These are phyloP conservation scores for Monosporascus sp. DNA, from an alignment of 2,329 filamentous ascomycete genomes.

Conservation along the genomic window DNA sequence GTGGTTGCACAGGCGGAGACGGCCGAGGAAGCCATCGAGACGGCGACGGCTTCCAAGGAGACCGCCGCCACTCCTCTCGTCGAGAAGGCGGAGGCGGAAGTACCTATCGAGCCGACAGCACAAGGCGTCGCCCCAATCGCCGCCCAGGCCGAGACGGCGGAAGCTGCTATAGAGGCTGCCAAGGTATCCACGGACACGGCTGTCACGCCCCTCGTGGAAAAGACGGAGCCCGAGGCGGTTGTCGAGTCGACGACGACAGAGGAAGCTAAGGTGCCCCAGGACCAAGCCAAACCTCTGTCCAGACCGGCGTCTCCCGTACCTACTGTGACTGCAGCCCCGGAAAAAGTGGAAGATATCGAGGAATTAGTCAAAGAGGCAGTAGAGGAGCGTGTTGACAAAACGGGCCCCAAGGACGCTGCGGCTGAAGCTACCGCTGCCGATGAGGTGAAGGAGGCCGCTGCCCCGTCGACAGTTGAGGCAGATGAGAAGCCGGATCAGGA, in stretches of 20 bases:
- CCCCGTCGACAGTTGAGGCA: neutral
- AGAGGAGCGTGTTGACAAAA: conserved; percentile 4
- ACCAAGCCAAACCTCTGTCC: no score
- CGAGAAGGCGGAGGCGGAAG: conserved; percentile 4
- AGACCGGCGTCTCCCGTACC: conserved; percentile 2
- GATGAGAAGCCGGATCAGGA: conserved; percentile 4
- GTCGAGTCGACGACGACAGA: conserved; percentile 1
- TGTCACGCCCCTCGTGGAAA: conserved; percentile 9
- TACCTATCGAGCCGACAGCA: conserved; percentile 2
- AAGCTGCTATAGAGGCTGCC: conserved; percentile 12
- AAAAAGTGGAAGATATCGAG: conserved; percentile 23
- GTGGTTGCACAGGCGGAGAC: conserved; percentile 10
- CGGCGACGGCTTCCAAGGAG: conserved; percentile 2
- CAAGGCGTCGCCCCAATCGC: conserved; percentile 3
- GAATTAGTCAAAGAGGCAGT: conserved; percentile 15
- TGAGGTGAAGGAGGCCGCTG: conserved; percentile 2
- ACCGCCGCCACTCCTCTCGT: conserved; percentile 7
- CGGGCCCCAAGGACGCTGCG: neutral
- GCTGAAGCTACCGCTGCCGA: conserved; percentile 3
- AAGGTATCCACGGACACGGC: conserved; percentile 14
- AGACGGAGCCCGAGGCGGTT: conserved; percentile 7
- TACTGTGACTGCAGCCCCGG: conserved; percentile 11
- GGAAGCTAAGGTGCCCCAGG: neutral
- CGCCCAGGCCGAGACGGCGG: conserved; percentile 12
- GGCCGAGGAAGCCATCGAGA: conserved; percentile 6